These are phyloP conservation scores for Eragrostis nindensis DNA, from an alignment of 176 grass and related monocot species.

Conservation along the genomic window DNA sequence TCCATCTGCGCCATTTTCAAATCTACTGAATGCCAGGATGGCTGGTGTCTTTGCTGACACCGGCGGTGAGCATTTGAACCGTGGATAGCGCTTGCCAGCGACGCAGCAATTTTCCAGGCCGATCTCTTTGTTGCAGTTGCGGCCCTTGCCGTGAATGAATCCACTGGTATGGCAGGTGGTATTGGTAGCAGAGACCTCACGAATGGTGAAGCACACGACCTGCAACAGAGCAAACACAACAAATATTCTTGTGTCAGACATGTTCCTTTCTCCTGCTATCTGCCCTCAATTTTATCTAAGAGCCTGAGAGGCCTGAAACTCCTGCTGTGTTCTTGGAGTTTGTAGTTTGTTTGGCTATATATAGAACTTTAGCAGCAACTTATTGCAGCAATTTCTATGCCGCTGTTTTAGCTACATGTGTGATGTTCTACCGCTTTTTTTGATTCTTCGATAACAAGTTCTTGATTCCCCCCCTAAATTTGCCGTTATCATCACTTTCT, in stretches of 20 bases:
- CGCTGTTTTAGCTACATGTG: conserved; percentile 1
- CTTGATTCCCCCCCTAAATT: conserved; percentile 4
- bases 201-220: not conserved
- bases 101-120: conserved; percentile 35
- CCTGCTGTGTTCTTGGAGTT: not conserved
- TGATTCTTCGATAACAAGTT: conserved; percentile 26
- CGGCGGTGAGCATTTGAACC: conserved; percentile 54
- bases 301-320: not conserved
- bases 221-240: not conserved
- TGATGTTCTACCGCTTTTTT: conserved; percentile 17
- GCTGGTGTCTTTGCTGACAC: conserved; percentile 43
- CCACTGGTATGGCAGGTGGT: conserved; percentile 26
- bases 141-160: conserved; percentile 28
- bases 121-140: not conserved
- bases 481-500: not conserved
- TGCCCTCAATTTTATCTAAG: not conserved
- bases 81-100: conserved; percentile 24
- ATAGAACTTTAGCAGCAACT: not conserved
- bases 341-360: not conserved
- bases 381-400: conserved; percentile 23
- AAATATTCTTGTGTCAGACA: not conserved
- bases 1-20: not conserved
- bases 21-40: conserved; percentile 31
- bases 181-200: not conserved
- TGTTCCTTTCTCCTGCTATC: not conserved